These are phyloP conservation scores for Closterium sp. DNA, from an alignment of 139 green algal genomes.

Conservation along the genomic window DNA sequence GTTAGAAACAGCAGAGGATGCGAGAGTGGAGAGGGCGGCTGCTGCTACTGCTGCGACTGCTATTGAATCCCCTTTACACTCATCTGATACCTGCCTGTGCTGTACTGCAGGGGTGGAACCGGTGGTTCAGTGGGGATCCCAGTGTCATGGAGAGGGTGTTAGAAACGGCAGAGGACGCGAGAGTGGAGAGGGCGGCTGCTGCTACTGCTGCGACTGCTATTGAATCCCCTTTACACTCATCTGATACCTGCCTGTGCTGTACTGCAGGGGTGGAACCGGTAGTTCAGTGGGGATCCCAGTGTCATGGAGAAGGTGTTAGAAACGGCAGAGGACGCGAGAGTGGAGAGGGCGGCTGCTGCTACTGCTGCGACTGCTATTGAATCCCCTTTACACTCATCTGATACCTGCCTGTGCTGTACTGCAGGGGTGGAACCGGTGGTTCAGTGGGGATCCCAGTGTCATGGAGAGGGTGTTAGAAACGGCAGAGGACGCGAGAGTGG, in stretches of 20 bases:
- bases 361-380: too few species aligned
- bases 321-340: conserved; percentile 23
- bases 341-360: conserved; percentile 3
- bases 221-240: too few species aligned
- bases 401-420: too few species aligned
- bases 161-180: conserved; percentile 20
- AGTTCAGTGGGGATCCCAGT: not conserved
- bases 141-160: not conserved
- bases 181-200: conserved; percentile 19
- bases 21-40: not conserved
- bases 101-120: not conserved
- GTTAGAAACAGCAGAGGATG: not conserved
- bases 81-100: too few species aligned
- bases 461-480: too few species aligned
- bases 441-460: too few species aligned
- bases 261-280: not conserved
- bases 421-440: not conserved
- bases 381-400: too few species aligned
- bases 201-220: too few species aligned
- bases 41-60: too few species aligned
- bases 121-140: not conserved
- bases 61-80: too few species aligned
- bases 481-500: conserved; percentile 25
- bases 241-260: too few species aligned
- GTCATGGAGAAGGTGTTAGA: too few species aligned